Base-by-base conservation (phyloP, 805 yeast genomes). In the Starmera dryadoides region DNA sequence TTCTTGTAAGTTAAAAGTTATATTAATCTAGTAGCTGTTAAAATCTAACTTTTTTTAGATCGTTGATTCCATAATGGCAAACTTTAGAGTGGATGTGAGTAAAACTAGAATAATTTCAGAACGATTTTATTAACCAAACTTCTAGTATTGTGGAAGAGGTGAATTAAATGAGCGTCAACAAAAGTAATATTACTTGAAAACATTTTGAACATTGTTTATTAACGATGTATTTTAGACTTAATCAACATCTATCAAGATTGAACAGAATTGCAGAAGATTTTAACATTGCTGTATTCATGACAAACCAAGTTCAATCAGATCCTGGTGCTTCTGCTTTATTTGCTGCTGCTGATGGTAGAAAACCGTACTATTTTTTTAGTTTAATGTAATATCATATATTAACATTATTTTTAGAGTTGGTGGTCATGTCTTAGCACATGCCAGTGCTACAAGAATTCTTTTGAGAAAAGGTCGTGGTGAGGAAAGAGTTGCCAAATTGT, bases 261-360 rank as follows among this genome's bases (percentile, higher is more conserved):
- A 71, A 66, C 41, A 64, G 88, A 48, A 62, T 82, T 38, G 84
- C 89, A 0, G 91, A 83, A 52, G 91, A 83, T 52, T 83, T 77
- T 58, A 86, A 86, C 38, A 68, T 81, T 37, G 91, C 91, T 0
- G 83, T 83, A 0, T 79, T 83, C 39, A 73, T 83, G 63, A 76
- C 81, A 1, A 83, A 83, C 49, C 91, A 83, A 55, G 88, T 83
- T 14, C 91, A 83, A 45, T 83, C 88, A 7, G 91, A 84, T 56
- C 91, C 88, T 6, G 91, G 88, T 43, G 93, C 91, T 2, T 75
- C 81, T 48, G 81, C 88, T 1, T 63, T 79, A 18, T 83, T 84
- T 73, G 87, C 82, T 23, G 72, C 85, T 38, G 88, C 87, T 8
- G 91, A 84, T 60, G 89, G 91, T 6, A 75, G 87, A 50, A 84